phyloP scores from a whole-genome alignment of 441 rosid species.

The Flueggea neowawraea region DNA sequence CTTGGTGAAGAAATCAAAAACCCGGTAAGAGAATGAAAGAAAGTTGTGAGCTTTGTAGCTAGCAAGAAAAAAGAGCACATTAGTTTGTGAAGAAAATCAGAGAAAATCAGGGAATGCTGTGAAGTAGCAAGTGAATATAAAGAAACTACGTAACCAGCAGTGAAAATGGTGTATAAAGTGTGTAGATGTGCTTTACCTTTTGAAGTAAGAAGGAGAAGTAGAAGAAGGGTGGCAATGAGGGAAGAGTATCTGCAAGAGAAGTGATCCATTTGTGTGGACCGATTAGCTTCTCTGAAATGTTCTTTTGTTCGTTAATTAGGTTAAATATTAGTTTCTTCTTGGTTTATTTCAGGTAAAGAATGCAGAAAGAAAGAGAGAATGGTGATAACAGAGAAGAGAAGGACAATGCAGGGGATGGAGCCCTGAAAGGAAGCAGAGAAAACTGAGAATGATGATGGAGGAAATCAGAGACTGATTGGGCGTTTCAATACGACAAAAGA shows the following conservation, averaged over 20 bases:
- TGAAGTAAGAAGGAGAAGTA: constrained; percentile 29
- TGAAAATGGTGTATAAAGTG: neutral
- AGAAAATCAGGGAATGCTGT: too few species aligned
- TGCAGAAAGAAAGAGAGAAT: neutral
- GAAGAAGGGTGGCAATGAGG: constrained; percentile 19
- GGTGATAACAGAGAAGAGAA: neutral
- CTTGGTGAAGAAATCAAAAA: too few species aligned
- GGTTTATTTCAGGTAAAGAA: neutral
- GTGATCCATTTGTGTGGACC: constrained; percentile 28
- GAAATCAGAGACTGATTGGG: too few species aligned
- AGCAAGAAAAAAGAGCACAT: too few species aligned
- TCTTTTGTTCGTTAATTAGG: neutral
- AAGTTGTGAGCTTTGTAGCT: too few species aligned
- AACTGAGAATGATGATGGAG: too few species aligned
- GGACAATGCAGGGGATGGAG: constrained; percentile 9
- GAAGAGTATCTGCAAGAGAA: constrained; percentile 14
- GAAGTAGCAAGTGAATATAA: too few species aligned
- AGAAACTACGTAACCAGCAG: neutral
- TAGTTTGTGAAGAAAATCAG: too few species aligned
- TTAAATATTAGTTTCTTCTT: neutral
- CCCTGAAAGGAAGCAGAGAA: too few species aligned
- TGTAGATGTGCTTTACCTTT: constrained; percentile 29
- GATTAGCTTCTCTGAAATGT: neutral
- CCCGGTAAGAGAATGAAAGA: too few species aligned
- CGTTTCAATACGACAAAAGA: too few species aligned